phyloP scores from a whole-genome alignment of 345 rosid genomes.

The Cardamine chenopodiifolia region DNA sequence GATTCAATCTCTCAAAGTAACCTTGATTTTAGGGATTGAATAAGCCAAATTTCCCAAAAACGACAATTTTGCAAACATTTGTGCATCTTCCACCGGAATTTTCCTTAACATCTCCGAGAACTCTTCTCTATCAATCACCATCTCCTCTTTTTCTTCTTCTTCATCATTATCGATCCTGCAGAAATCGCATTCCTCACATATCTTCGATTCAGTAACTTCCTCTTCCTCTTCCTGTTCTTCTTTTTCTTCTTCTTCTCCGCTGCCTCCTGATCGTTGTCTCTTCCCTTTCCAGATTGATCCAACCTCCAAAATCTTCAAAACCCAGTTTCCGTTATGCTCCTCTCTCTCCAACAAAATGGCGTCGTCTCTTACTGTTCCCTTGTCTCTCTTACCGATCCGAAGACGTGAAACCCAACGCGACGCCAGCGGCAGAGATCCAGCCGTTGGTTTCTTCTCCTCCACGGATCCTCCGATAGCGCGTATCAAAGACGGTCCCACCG shows the following conservation, averaged over 20 bases:
- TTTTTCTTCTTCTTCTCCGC: constrained; percentile 14
- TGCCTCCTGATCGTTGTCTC: constrained; percentile 39
- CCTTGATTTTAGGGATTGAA: constrained; percentile 76
- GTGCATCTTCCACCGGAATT: constrained; percentile 69
- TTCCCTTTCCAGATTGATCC: constrained; percentile 61
- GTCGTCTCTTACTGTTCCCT: constrained; percentile 45
- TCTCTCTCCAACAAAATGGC: constrained; percentile 55
- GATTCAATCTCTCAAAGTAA: background rate
- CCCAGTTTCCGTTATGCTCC: constrained; percentile 67
- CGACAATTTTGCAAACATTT: constrained; percentile 76
- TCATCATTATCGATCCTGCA: constrained; percentile 56
- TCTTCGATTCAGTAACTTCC: constrained; percentile 1
- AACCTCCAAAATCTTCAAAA: constrained; percentile 83
- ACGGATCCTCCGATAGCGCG: constrained; percentile 51
- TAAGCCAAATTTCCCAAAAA: constrained; percentile 81
- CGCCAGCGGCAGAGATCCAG: constrained; percentile 38
- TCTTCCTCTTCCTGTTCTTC: constrained; percentile 4
- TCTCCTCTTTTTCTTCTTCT: constrained; percentile 34
- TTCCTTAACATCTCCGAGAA: constrained; percentile 71
- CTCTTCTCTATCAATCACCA: constrained; percentile 62
- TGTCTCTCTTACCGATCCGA: constrained; percentile 49
- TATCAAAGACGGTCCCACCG: constrained; percentile 45
- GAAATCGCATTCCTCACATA: constrained; percentile 48
- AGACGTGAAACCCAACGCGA: constrained; percentile 53
- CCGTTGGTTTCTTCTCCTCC: constrained; percentile 49